Percentiles rank a stretch among this genome's conserved stretches.
Evolutionary conservation across 352 stramenopile species (phyloP).

Genomic region (Phytopythium cucurbitacearum): DNA sequence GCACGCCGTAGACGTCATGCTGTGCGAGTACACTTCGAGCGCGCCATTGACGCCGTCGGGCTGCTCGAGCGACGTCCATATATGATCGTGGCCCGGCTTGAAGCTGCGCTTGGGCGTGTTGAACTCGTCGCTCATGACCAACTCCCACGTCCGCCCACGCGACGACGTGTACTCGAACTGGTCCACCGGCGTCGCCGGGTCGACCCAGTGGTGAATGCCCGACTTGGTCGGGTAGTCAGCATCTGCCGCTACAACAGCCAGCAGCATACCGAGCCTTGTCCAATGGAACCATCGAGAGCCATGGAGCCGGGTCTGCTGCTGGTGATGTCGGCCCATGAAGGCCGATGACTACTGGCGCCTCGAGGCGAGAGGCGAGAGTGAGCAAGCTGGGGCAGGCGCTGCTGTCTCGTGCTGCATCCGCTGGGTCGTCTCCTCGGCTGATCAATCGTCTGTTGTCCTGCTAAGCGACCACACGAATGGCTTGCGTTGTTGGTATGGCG

Average conservation of each 20-base stretch:
- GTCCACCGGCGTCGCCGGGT: conserved; percentile 47
- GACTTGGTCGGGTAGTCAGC: conserved; percentile 29
- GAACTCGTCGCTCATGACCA: conserved; percentile 95
- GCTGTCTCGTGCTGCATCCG: no score
- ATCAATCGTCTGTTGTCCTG: no score
- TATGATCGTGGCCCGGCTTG: conserved; percentile 86
- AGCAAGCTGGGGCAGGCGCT: no score
- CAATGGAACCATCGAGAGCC: background rate
- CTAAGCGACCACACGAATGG: no score
- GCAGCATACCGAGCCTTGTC: background rate
- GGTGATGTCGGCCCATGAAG: background rate
- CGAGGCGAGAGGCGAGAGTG: no score
- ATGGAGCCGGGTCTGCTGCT: background rate
- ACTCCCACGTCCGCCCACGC: conserved; percentile 36
- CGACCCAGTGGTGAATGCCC: conserved; percentile 41
- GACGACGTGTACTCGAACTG: conserved; percentile 35
- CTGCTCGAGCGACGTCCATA: conserved; percentile 93
- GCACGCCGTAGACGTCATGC: conserved; percentile 52
- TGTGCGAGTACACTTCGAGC: conserved; percentile 89
- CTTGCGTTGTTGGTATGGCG: no score
- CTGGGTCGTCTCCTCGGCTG: no score
- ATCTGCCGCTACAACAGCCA: conserved; percentile 5
- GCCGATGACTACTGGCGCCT: no score
- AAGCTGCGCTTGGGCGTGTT: conserved; percentile 87
- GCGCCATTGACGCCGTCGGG: conserved; percentile 90